Conservation (phyloP, 257 asterid genomes). For the Ligustrum vulgare region DNA sequence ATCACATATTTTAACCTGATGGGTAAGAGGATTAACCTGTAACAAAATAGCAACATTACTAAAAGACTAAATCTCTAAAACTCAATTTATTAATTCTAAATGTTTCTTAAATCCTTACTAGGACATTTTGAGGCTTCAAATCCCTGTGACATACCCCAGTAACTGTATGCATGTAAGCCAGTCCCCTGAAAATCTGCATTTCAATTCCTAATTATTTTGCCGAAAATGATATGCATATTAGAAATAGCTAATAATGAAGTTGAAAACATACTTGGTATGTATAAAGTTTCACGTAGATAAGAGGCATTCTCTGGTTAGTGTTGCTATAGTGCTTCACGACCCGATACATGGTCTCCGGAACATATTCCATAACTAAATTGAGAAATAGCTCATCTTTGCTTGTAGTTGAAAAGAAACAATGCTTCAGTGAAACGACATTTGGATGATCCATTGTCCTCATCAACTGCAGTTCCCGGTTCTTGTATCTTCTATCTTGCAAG, state of each 20-base stretch:
- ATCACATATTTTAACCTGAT: constrained; percentile 21
- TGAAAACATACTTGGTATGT: constrained; percentile 70
- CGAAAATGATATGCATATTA: constrained; percentile 1
- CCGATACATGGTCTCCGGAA: constrained; percentile 77
- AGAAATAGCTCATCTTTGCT: constrained; percentile 82
- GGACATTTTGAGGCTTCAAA: constrained; percentile 92
- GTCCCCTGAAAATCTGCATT: constrained; percentile 83
- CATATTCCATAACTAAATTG: constrained; percentile 95
- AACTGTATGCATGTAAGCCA: constrained; percentile 96
- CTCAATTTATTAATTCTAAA: neutral
- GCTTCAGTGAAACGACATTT: constrained; percentile 84
- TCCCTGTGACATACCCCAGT: constrained; percentile 94
- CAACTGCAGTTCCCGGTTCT: constrained; percentile 89
- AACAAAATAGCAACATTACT: constrained; percentile 9
- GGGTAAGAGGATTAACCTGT: neutral
- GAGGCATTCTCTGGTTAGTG: constrained; percentile 86
- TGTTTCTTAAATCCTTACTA: constrained; percentile 44
- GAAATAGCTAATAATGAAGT: constrained; percentile 13
- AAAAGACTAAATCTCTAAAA: constrained; percentile 4
- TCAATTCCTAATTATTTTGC: constrained; percentile 13
- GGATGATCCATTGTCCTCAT: constrained; percentile 97
- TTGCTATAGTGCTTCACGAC: constrained; percentile 78
- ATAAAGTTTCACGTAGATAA: constrained; percentile 84
- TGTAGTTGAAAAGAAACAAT: constrained; percentile 89
- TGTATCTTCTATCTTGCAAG: constrained; percentile 91